A percentile compares a stretch with the other conserved stretches of the same genome.
These are phyloP conservation scores for Escovopsis weberi DNA, from an alignment of 2,329 filamentous ascomycete species.

Conservation along the genomic window DNA sequence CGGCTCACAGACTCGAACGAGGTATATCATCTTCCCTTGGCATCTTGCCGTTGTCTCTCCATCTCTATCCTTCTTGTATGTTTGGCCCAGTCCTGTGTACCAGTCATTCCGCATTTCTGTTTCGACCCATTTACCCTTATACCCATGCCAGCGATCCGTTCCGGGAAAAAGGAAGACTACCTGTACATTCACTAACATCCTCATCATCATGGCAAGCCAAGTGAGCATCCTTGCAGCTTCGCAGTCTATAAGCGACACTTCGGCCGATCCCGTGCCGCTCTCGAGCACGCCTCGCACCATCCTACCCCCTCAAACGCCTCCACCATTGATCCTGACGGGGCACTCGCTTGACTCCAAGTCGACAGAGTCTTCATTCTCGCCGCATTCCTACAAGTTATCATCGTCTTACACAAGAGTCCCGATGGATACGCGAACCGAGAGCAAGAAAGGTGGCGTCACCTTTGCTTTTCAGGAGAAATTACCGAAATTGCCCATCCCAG, in stretches of 20 bases:
- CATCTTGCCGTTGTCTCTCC: no score
- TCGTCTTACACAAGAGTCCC: slow-evolving; percentile 28
- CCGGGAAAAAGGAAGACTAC: no score
- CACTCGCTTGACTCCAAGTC: not conserved
- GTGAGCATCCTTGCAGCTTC: slow-evolving; percentile 39
- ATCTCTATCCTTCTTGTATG: no score
- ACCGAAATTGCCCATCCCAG: slow-evolving; percentile 84
- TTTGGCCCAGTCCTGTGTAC: no score
- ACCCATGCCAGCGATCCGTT: no score
- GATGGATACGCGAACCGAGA: slow-evolving; percentile 38
- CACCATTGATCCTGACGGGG: not conserved
- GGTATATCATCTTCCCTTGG: no score
- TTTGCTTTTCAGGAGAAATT: slow-evolving; percentile 81
- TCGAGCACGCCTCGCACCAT: slow-evolving; percentile 26
- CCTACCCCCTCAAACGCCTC: slow-evolving; percentile 15
- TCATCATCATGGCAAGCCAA: slow-evolving; percentile 19
- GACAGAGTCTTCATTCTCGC: slow-evolving; percentile 8
- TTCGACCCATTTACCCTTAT: no score
- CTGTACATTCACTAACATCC: no score
- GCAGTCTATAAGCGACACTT: slow-evolving; percentile 56
- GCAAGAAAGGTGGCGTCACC: slow-evolving; percentile 58
- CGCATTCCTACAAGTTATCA: slow-evolving; percentile 11
- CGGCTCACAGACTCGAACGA: no score
- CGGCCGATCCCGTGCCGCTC: slow-evolving; percentile 31
- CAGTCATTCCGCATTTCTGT: no score